phyloP scores from a whole-genome alignment of 306 rosid genomes.

The Trichosanthes cucumerina region DNA sequence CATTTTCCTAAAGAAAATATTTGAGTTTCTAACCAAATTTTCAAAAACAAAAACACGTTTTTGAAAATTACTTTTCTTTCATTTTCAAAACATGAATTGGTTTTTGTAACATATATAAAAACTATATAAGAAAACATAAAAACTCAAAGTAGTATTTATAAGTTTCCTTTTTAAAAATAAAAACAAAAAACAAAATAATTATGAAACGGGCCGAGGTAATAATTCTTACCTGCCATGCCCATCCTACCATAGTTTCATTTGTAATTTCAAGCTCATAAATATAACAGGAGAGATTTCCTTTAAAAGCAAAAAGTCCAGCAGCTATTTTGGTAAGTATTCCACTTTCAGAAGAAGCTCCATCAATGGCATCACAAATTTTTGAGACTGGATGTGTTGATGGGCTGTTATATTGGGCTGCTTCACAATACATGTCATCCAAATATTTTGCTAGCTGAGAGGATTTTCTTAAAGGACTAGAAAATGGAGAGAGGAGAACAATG shows the following conservation, averaged over 20 bases:
- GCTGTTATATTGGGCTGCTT: conserved; percentile 43
- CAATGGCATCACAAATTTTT: conserved; percentile 45
- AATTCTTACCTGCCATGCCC: conserved; percentile 82
- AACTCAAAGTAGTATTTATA: no score
- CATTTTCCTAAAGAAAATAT: no score
- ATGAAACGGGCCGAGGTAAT: no score
- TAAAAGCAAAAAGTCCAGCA: conserved; percentile 40
- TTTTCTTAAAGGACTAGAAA: conserved; percentile 25
- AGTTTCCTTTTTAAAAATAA: no score
- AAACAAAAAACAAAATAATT: no score
- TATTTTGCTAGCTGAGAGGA: conserved; percentile 28
- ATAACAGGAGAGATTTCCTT: conserved; percentile 34
- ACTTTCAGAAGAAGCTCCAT: conserved; percentile 22
- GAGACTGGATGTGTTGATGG: conserved; percentile 49
- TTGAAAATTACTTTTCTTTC: no score
- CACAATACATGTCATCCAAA: conserved; percentile 5
- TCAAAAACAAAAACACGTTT: no score
- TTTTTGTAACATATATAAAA: no score
- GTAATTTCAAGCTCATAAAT: conserved; percentile 6
- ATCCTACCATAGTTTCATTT: conserved; percentile 22
- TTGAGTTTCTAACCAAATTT: no score
- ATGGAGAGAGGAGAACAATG: not conserved
- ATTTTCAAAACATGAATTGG: no score
- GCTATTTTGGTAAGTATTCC: conserved; percentile 33
- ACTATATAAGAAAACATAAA: no score